Percentiles rank a stretch among this genome's conserved stretches.
These are phyloP conservation scores for Quercus cerris DNA, from an alignment of 306 rosid species.

Conservation along the genomic window DNA sequence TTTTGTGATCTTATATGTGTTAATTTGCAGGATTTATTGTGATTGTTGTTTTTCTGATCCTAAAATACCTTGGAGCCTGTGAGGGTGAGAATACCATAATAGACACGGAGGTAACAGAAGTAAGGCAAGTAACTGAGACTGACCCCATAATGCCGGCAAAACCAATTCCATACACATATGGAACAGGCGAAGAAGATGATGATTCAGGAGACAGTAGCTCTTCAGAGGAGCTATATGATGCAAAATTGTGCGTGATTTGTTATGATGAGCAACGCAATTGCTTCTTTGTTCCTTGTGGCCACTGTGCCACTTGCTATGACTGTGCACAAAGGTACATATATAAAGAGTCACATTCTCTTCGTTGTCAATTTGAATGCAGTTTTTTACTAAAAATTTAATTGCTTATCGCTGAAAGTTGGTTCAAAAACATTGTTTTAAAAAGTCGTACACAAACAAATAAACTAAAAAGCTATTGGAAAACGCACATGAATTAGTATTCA, in stretches of 20 bases:
- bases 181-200: conserved; percentile 51
- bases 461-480: neutral
- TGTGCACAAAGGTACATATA: conserved; percentile 64
- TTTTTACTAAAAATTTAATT: too few relatives aligned
- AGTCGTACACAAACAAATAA: too few relatives aligned
- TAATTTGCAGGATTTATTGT: conserved; percentile 38
- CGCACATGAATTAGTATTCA: neutral
- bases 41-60: conserved; percentile 27
- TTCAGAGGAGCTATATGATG: conserved; percentile 70
- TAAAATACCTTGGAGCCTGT: conserved; percentile 53
- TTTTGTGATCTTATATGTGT: conserved; percentile 3
- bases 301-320: conserved; percentile 70
- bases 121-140: conserved; percentile 39
- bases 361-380: too few relatives aligned
- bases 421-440: too few relatives aligned
- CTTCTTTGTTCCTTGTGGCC: conserved; percentile 82
- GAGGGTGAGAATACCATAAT: conserved; percentile 3
- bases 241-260: conserved; percentile 59
- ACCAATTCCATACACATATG: conserved; percentile 22
- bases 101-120: neutral
- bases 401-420: too few relatives aligned
- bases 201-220: conserved; percentile 49
- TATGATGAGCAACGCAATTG: conserved; percentile 68
- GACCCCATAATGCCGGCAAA: conserved; percentile 47
- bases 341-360: neutral